Evolutionary conservation across 805 yeast genomes (phyloP).

Genomic region (Candida odintsovae): DNA sequence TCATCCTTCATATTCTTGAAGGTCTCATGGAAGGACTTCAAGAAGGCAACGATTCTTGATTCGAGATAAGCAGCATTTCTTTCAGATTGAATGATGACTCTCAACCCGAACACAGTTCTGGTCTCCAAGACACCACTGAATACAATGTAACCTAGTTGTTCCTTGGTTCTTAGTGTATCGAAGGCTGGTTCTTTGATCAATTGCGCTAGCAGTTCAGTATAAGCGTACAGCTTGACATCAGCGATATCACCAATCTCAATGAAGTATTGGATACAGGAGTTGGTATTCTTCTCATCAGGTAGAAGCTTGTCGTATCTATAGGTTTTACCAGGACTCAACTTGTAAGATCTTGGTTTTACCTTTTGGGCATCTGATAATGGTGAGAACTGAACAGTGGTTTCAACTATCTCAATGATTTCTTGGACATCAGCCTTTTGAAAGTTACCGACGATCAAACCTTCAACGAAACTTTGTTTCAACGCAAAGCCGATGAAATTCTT

Average conservation of each 20-base stretch:
- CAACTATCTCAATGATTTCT: constrained; percentile 39
- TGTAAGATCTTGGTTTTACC: constrained; percentile 35
- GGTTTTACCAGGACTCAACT: constrained; percentile 33
- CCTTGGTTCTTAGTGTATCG: constrained; percentile 84
- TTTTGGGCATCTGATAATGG: constrained; percentile 39
- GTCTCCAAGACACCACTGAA: constrained; percentile 67
- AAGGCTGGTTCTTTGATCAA: constrained; percentile 84
- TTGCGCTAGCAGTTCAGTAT: constrained; percentile 63
- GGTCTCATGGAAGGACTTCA: constrained; percentile 39
- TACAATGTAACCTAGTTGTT: constrained; percentile 93
- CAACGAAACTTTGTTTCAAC: constrained; percentile 56
- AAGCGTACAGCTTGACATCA: constrained; percentile 40
- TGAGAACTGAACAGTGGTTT: constrained; percentile 30
- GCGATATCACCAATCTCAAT: constrained; percentile 56
- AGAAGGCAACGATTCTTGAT: constrained; percentile 66
- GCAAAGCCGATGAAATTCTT: constrained; percentile 45
- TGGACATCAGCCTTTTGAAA: constrained; percentile 47
- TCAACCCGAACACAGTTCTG: constrained; percentile 66
- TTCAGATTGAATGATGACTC: constrained; percentile 81
- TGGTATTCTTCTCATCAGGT: constrained; percentile 66
- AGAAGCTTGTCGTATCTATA: constrained; percentile 44
- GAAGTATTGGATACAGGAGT: constrained; percentile 78
- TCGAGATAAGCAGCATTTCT: constrained; percentile 69
- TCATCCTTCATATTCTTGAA: constrained; percentile 49
- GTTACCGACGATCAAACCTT: constrained; percentile 78